Conservation (phyloP, 2,329 filamentous ascomycete genomes). For the Chalara sp. region DNA sequence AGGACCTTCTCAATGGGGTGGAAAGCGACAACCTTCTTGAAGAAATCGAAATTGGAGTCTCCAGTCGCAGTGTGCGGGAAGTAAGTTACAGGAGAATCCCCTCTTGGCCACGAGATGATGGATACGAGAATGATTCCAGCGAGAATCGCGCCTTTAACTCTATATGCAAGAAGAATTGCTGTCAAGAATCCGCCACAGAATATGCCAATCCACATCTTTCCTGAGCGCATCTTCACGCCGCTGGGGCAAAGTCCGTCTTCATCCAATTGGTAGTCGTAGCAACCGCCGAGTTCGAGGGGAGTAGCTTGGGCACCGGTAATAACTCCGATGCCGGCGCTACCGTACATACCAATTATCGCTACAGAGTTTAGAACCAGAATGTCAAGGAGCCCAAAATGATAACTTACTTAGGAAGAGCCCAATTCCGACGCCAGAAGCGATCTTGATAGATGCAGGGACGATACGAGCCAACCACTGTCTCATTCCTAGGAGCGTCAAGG, state of each 20-base stretch:
- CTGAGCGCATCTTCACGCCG: slow-evolving; percentile 70
- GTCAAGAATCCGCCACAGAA: slow-evolving; percentile 81
- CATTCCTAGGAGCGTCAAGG: slow-evolving; percentile 70
- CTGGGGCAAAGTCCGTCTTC: slow-evolving; percentile 52
- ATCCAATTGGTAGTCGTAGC: slow-evolving; percentile 9
- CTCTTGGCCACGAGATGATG: slow-evolving; percentile 81
- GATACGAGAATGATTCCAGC: slow-evolving; percentile 76
- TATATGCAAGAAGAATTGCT: slow-evolving; percentile 74
- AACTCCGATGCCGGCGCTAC: slow-evolving; percentile 75
- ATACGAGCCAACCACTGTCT: slow-evolving; percentile 83
- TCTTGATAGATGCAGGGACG: slow-evolving; percentile 78
- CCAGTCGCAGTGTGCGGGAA: slow-evolving; percentile 70
- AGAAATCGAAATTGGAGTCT: slow-evolving; percentile 71
- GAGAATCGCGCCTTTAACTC: slow-evolving; percentile 82
- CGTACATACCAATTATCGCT: slow-evolving; percentile 66
- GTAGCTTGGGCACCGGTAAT: slow-evolving; percentile 61
- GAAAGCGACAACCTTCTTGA: slow-evolving; percentile 81
- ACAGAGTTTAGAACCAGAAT: background rate
- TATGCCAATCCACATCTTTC: slow-evolving; percentile 81
- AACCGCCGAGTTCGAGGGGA: slow-evolving; percentile 67
- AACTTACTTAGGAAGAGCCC: slow-evolving; percentile 57
- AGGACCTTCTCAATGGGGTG: slow-evolving; percentile 66
- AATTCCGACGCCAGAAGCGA: slow-evolving; percentile 80
- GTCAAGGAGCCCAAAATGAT: slow-evolving; percentile 61
- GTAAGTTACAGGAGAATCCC: slow-evolving; percentile 65